These are phyloP conservation scores for Cladosporium colombiae DNA, from an alignment of 2,329 filamentous ascomycete species.

Conservation along the genomic window DNA sequence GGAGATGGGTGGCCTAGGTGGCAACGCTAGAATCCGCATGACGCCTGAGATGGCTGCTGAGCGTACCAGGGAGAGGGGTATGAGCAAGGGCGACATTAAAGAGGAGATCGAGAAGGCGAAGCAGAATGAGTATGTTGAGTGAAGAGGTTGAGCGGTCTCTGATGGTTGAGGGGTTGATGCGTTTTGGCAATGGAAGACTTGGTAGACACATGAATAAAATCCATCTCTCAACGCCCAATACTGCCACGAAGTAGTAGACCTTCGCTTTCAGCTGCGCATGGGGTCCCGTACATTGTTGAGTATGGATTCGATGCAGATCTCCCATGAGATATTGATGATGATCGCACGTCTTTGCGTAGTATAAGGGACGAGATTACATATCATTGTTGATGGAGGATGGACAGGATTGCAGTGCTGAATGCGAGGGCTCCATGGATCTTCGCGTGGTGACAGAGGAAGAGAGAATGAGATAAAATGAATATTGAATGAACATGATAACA, in stretches of 20 bases:
- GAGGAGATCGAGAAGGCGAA: conserved; percentile 18
- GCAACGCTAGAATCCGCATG: conserved; percentile 15
- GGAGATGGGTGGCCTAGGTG: conserved; percentile 13
- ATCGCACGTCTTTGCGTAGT: background rate
- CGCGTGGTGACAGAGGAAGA: background rate
- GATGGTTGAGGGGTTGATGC: background rate
- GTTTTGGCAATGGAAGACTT: background rate
- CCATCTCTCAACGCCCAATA: background rate
- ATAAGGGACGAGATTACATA: background rate
- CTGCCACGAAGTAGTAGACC: background rate
- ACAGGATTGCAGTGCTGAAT: background rate
- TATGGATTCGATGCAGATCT: too few species aligned
- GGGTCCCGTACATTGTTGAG: too few species aligned
- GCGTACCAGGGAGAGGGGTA: conserved; percentile 7
- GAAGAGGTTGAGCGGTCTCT: background rate
- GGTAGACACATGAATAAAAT: background rate
- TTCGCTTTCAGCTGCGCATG: too few species aligned
- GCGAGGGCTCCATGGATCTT: too few species aligned
- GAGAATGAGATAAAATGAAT: background rate
- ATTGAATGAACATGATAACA: background rate
- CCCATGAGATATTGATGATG: background rate
- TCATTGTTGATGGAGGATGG: background rate
- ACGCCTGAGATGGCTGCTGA: conserved; percentile 20
- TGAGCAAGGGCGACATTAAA: conserved; percentile 12
- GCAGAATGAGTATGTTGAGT: conserved; percentile 8